Evolutionary conservation across 345 rosid species (phyloP).

Genomic region (Noccaea caerulescens): DNA sequence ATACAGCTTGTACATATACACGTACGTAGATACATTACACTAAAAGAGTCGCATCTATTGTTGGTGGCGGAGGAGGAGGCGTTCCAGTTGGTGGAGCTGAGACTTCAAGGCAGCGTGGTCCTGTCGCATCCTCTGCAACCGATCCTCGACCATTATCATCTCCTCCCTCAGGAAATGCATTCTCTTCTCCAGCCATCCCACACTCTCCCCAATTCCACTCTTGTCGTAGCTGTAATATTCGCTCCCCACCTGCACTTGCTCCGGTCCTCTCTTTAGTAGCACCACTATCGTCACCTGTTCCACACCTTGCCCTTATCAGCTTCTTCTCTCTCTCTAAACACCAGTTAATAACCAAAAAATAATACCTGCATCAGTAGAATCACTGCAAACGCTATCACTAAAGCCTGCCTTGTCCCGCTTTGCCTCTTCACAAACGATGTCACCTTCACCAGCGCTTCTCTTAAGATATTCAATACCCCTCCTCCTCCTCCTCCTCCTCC

Average conservation of each 20-base stretch:
- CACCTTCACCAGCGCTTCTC: conserved; percentile 48
- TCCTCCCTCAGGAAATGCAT: conserved; percentile 74
- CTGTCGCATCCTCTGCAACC: conserved; percentile 70
- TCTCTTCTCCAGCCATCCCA: conserved; percentile 74
- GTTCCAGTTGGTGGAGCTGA: conserved; percentile 56
- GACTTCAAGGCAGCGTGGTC: conserved; percentile 63
- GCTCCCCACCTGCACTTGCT: conserved; percentile 49
- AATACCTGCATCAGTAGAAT: conserved; percentile 89
- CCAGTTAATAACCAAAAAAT: background rate
- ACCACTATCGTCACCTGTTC: conserved; percentile 78
- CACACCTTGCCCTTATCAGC: conserved; percentile 9
- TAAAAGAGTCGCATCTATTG: background rate
- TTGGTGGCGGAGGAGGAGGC: conserved; percentile 34
- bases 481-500: conserved; percentile 29
- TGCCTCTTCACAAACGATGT: conserved; percentile 55
- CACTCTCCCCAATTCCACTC: conserved; percentile 51
- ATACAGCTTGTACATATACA: conserved; percentile 26
- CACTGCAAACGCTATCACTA: conserved; percentile 65
- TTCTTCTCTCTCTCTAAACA: background rate
- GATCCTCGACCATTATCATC: conserved; percentile 74
- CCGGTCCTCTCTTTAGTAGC: conserved; percentile 64
- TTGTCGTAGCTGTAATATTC: conserved; percentile 43
- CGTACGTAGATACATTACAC: background rate
- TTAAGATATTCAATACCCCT: conserved; percentile 37
- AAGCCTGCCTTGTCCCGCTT: conserved; percentile 58